Conservation (phyloP, 2,329 filamentous ascomycete genomes). For the Arthrobotrys entomopaga region DNA sequence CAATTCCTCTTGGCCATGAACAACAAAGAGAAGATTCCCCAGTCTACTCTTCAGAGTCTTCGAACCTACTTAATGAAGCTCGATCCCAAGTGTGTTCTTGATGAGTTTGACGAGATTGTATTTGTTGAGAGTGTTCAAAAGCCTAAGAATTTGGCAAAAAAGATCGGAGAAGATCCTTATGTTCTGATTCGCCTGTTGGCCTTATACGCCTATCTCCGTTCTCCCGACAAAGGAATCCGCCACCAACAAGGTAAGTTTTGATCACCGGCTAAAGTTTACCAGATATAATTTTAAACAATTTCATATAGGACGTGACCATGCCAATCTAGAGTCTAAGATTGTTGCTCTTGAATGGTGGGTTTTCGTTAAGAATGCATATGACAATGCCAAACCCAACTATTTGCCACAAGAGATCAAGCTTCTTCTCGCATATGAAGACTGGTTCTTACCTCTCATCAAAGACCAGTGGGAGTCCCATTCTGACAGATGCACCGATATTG, state of each 20-base stretch:
- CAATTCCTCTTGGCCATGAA: conserved; percentile 34
- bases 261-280: too few species aligned
- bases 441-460: conserved; percentile 39
- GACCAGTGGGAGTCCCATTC: conserved; percentile 39
- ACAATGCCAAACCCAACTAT: conserved; percentile 13
- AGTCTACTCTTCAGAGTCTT: conserved; percentile 7
- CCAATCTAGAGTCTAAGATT: conserved; percentile 8
- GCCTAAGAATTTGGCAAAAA: conserved; percentile 22
- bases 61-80: conserved; percentile 21
- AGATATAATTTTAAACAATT: too few species aligned
- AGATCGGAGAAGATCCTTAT: conserved; percentile 39
- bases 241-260: too few species aligned
- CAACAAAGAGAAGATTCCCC: conserved; percentile 34
- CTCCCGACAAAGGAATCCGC: conserved; percentile 6
- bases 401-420: conserved; percentile 17
- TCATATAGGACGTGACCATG: background rate
- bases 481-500: conserved; percentile 29
- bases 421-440: conserved; percentile 30
- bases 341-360: conserved; percentile 50
- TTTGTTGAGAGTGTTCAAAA: conserved; percentile 6
- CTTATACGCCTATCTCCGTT: conserved; percentile 32
- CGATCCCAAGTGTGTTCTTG: conserved; percentile 25
- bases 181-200: conserved; percentile 30
- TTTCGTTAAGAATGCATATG: conserved; percentile 43
- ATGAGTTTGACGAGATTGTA: conserved; percentile 20